Base-by-base conservation (phyloP, 2,329 filamentous ascomycete genomes). In the Monosporascus sp. region DNA sequence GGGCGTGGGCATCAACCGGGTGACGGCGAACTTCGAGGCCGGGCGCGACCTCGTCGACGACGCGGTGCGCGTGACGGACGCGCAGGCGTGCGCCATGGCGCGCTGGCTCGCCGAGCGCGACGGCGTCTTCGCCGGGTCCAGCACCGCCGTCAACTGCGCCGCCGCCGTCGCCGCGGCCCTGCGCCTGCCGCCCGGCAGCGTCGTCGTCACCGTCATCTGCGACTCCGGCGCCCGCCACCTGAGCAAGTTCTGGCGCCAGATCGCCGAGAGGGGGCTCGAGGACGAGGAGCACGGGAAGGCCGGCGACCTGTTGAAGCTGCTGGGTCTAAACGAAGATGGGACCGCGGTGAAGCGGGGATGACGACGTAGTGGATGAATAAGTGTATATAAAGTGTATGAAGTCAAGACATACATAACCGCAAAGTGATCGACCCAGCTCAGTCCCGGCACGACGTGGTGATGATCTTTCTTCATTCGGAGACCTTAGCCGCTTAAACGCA, bases 121-220 rank as follows among this genome's bases (percentile, higher is more conserved):
- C 70, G 94, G 94, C 7, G 86, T 99, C 51, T 99, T 99, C 65
- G 79, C 92, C 41, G 95, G 94, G 8, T 96, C 92, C 69, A 96
- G 91, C 69, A 96, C 89, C 70, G 88, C 92, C n/a, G 93, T 99
- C 50, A 99, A 99, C 70, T 96, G 92, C 78, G 88, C 89, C 43
- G 90, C 88, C 5, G 88, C 89, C 22, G 85, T 89, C 9, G 79
- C 79, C 49, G 78, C 86, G 4, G 89, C 88, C 26, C 78, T 85
- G 66, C 74, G 75, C 43, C 72, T 92, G 56, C 81, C 82, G 5
- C 68, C 72, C 51, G 80, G 78, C 15, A 87, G 86, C 55, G 79
- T 77, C 35, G 82, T 95, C 43, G 88, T 92, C n/a, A 94, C 90
- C 0, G 77, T 95, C n/a, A 73, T 94, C 7, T 94, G 89, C 69